These are phyloP conservation scores for Anisodus tanguticus DNA, from an alignment of 257 asterid genomes.

Conservation along the genomic window DNA sequence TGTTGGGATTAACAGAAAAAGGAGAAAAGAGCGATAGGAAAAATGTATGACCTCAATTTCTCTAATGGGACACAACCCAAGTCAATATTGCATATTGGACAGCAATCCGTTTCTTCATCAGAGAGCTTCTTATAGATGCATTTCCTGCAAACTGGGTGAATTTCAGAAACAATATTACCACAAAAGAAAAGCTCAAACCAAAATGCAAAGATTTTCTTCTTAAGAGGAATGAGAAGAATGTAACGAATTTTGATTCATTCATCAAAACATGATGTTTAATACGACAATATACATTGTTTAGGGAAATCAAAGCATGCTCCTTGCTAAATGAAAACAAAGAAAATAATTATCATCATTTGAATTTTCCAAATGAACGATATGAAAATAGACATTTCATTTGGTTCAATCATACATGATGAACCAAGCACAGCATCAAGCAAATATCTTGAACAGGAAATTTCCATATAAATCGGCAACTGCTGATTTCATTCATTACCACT, in stretches of 20 bases:
- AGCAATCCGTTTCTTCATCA: constrained; percentile 84
- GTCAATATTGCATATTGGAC: constrained; percentile 88
- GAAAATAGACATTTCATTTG: background rate
- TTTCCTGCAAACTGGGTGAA: constrained; percentile 80
- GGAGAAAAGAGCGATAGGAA: background rate
- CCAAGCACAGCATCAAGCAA: background rate
- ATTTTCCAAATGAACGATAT: background rate
- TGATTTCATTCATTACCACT: constrained; percentile 28
- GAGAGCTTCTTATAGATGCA: constrained; percentile 84
- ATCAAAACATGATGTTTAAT: background rate
- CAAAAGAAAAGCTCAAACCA: background rate
- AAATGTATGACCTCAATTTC: constrained; percentile 68
- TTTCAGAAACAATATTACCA: constrained; percentile 26
- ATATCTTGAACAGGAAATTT: constrained; percentile 4
- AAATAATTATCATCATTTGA: background rate
- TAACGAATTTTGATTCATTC: background rate
- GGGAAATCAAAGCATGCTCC: constrained; percentile 19
- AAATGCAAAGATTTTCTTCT: constrained; percentile 7
- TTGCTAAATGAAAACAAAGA: background rate
- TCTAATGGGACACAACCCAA: constrained; percentile 89
- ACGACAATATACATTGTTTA: background rate
- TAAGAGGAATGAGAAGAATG: constrained; percentile 4
- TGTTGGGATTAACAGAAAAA: background rate
- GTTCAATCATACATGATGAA: constrained; percentile 7
- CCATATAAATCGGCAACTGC: constrained; percentile 24